phyloP scores from a whole-genome alignment of 495 filamentous ascomycete species.

The Neurospora sp. region DNA sequence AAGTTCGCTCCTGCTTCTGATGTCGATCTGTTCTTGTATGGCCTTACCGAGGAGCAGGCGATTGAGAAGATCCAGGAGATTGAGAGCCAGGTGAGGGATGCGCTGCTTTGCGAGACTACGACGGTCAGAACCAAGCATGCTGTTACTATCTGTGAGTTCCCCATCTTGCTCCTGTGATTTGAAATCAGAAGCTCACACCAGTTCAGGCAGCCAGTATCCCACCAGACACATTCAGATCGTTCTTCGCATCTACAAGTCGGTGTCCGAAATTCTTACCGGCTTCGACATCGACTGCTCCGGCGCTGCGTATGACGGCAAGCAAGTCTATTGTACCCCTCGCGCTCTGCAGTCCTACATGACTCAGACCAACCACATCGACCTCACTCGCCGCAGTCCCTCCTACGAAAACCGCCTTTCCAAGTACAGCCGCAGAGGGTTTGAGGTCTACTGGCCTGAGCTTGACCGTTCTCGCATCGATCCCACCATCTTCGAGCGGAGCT shows the following conservation, averaged over 20 bases:
- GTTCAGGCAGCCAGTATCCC: slow-evolving; percentile 59
- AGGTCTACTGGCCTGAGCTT: slow-evolving; percentile 65
- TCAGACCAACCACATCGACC: slow-evolving; percentile 69
- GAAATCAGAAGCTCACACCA: background rate
- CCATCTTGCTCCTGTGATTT: background rate
- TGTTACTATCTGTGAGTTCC: slow-evolving; percentile 54
- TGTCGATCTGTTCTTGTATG: slow-evolving; percentile 77
- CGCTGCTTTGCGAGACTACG: slow-evolving; percentile 65
- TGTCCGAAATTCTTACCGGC: slow-evolving; percentile 72
- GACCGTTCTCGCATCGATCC: slow-evolving; percentile 67
- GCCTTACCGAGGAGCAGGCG: slow-evolving; percentile 60
- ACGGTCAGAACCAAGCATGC: slow-evolving; percentile 73
- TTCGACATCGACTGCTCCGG: slow-evolving; percentile 82
- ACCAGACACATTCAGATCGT: slow-evolving; percentile 76
- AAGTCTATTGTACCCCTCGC: slow-evolving; percentile 64
- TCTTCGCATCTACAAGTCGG: slow-evolving; percentile 68
- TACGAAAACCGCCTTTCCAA: slow-evolving; percentile 86
- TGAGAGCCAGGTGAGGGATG: slow-evolving; percentile 56
- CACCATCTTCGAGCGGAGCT: slow-evolving; percentile 74
- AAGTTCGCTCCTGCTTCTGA: slow-evolving; percentile 71
- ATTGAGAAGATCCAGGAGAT: slow-evolving; percentile 76
- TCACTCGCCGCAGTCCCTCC: slow-evolving; percentile 67
- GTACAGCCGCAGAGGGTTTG: slow-evolving; percentile 74
- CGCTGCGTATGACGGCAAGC: slow-evolving; percentile 66
- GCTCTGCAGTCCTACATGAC: slow-evolving; percentile 65